Conservation (phyloP, 495 filamentous ascomycete species). For the Xylaria flabelliformis region DNA sequence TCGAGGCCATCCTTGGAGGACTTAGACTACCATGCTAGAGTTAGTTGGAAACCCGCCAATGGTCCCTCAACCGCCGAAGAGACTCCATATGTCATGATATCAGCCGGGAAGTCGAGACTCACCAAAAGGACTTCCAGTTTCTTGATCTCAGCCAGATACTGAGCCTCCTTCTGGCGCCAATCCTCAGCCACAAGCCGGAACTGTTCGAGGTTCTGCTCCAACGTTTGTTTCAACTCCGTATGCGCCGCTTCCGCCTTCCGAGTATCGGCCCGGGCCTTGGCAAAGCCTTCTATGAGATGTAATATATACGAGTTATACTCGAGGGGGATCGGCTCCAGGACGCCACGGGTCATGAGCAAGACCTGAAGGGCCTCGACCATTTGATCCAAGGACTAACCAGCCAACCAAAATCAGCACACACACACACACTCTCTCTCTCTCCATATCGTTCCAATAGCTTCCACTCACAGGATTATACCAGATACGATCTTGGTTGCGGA, state of each 20-base stretch:
- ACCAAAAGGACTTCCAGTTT: constrained; percentile 53
- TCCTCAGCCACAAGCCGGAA: constrained; percentile 49
- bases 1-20: constrained; percentile 55
- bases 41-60: neutral
- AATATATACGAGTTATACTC: constrained; percentile 51
- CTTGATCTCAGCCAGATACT: constrained; percentile 57
- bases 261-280: constrained; percentile 31
- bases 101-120: neutral
- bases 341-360: constrained; percentile 41
- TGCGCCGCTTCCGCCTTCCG: constrained; percentile 31
- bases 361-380: constrained; percentile 52
- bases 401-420: neutral
- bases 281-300: constrained; percentile 50
- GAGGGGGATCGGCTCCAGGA: constrained; percentile 42
- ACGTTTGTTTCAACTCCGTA: constrained; percentile 39
- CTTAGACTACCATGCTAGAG: constrained; percentile 32
- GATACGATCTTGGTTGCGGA: constrained; percentile 37
- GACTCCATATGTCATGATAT: neutral
- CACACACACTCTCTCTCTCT: too few relatives aligned
- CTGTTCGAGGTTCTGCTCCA: constrained; percentile 47
- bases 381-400: constrained; percentile 43
- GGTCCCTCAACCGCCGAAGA: neutral
- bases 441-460: neutral
- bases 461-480: constrained; percentile 48
- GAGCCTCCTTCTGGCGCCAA: constrained; percentile 47